Percentiles rank a stretch among this genome's conserved stretches.
Conservation (phyloP, 805 yeast species). For the Ogataea ganodermae region DNA sequence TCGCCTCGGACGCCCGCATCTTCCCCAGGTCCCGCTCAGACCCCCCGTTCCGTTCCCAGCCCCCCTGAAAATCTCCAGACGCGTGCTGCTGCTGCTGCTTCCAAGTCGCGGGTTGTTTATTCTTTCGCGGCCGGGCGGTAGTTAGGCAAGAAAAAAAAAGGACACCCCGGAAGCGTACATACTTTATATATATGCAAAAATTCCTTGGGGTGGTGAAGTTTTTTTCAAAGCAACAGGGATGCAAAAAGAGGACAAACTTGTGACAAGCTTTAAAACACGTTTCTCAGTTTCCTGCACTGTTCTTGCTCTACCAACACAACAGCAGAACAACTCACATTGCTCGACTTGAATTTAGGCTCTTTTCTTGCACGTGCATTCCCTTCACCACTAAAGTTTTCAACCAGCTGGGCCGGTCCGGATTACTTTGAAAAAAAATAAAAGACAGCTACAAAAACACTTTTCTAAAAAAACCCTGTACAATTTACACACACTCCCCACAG, state of each 20-base stretch:
- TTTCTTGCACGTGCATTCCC: neutral
- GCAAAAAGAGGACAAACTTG: neutral
- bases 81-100: neutral
- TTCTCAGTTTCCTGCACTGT: neutral
- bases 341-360: too few species aligned
- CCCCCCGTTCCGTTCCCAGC: too few species aligned
- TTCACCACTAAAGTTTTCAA: neutral
- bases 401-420: slow-evolving; percentile 3
- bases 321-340: neutral
- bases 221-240: slow-evolving; percentile 7
- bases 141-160: slow-evolving; percentile 2
- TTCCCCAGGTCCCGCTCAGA: neutral
- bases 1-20: neutral
- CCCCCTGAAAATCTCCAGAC: neutral
- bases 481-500: neutral
- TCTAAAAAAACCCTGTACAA: neutral
- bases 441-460: neutral
- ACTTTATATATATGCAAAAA: slow-evolving; percentile 14
- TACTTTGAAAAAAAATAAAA: neutral
- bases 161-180: slow-evolving; percentile 10
- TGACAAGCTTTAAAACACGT: neutral
- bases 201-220: slow-evolving; percentile 8
- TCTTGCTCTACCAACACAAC: neutral
- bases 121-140: slow-evolving; percentile 5
- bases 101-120: slow-evolving; percentile 4